Evolutionary conservation across 495 filamentous ascomycete species (phyloP).

Genomic region (Thozetella sp.): DNA sequence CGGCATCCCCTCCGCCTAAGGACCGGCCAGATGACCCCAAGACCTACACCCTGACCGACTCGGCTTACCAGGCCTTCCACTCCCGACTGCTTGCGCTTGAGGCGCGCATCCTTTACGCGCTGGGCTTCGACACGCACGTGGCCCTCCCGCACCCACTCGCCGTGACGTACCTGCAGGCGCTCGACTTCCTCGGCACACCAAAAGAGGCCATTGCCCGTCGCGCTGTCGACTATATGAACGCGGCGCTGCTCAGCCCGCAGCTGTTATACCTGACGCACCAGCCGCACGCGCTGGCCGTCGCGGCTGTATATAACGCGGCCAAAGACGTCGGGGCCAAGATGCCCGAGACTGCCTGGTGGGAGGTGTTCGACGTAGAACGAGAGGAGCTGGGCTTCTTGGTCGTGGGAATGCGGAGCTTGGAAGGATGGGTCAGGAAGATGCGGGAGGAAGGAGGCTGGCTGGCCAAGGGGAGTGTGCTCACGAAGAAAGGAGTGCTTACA

Average conservation of each 20-base stretch:
- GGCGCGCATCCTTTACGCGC: constrained; percentile 68
- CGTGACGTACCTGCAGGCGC: constrained; percentile 89
- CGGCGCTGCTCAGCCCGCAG: constrained; percentile 82
- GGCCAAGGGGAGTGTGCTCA: constrained; percentile 38
- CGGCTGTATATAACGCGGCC: constrained; percentile 88
- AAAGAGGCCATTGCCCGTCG: constrained; percentile 55
- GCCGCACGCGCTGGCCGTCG: constrained; percentile 80
- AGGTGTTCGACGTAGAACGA: constrained; percentile 95
- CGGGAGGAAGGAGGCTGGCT: constrained; percentile 30
- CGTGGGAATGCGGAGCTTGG: constrained; percentile 80
- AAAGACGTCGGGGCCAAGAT: constrained; percentile 76
- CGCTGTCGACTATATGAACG: constrained; percentile 78
- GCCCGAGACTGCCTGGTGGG: constrained; percentile 90
- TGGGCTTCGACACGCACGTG: constrained; percentile 83
- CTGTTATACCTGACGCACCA: constrained; percentile 91
- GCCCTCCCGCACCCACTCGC: constrained; percentile 85
- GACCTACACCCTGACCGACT: constrained; percentile 74
- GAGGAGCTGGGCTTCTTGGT: constrained; percentile 95
- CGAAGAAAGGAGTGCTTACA: constrained; percentile 33
- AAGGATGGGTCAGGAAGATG: constrained; percentile 62
- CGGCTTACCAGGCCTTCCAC: constrained; percentile 63
- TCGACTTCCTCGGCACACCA: constrained; percentile 55
- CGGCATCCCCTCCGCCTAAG: constrained; percentile 27
- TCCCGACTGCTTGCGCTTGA: constrained; percentile 69
- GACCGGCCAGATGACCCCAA: constrained; percentile 47